Conservation (phyloP, 768 basidiomycete genomes). For the Lactifluus pinguis region DNA sequence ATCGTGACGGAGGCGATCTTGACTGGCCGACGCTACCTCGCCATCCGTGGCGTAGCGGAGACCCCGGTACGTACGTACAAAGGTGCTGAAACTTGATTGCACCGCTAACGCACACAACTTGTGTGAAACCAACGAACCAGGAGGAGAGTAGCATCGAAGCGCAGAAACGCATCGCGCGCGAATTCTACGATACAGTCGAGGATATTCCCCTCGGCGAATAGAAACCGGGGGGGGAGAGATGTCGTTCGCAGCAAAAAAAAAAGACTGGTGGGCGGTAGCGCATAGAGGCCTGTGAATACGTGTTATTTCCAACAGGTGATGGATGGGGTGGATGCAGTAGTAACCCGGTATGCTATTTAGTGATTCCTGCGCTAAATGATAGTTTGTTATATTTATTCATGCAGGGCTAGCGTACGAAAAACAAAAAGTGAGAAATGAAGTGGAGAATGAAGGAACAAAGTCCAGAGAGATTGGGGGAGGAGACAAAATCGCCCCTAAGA, state of each 20-base stretch:
- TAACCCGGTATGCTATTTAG: conserved; percentile 6
- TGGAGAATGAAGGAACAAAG: not conserved
- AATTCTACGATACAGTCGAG: conserved; percentile 78
- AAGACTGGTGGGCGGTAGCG: not conserved
- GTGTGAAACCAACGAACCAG: not conserved
- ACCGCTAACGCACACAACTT: not conserved
- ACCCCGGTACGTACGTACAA: conserved; percentile 39
- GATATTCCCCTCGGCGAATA: conserved; percentile 38
- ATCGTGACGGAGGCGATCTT: conserved; percentile 62
- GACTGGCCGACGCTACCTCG: conserved; percentile 71
- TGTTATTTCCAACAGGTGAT: not conserved
- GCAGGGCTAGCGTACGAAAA: not conserved
- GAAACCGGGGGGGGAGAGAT: not conserved
- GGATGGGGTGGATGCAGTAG: not conserved
- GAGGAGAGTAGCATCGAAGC: conserved; percentile 54
- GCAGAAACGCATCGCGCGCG: conserved; percentile 28
- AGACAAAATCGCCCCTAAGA: not conserved
- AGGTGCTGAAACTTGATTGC: not conserved
- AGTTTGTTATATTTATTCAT: not conserved
- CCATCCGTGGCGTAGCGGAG: conserved; percentile 62
- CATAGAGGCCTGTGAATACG: not conserved
- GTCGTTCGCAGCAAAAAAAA: too few species aligned
- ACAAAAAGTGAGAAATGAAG: not conserved
- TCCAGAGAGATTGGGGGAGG: not conserved
- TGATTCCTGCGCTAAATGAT: not conserved